phyloP scores from a whole-genome alignment of 495 filamentous ascomycete genomes.

The Penicillium lividum region DNA sequence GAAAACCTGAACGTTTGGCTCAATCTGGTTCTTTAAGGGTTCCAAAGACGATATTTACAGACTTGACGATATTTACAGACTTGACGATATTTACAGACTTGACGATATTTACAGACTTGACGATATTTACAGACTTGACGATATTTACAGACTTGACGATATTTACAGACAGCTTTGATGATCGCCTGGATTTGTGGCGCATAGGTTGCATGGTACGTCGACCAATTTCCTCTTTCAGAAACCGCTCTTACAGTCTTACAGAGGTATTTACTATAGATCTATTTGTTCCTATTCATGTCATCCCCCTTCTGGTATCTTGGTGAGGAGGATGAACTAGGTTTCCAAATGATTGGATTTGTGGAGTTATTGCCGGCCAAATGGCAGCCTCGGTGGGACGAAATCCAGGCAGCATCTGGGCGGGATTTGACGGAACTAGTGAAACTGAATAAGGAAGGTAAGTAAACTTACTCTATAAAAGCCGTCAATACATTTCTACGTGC shows the following conservation, averaged over 20 bases:
- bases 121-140: too few species aligned
- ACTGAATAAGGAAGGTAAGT: too few species aligned
- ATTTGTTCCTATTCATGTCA: slow-evolving; percentile 22
- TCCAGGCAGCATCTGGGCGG: slow-evolving; percentile 8
- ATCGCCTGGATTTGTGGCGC: slow-evolving; percentile 44
- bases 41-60: slow-evolving; percentile 35
- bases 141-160: too few species aligned
- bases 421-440: neutral
- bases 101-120: too few species aligned
- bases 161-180: slow-evolving; percentile 29
- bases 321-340: slow-evolving; percentile 17
- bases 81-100: too few species aligned
- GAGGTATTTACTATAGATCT: slow-evolving; percentile 15
- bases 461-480: too few species aligned
- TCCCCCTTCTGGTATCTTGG: slow-evolving; percentile 27
- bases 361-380: slow-evolving; percentile 21
- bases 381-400: slow-evolving; percentile 21
- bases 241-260: too few species aligned
- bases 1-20: slow-evolving; percentile 28
- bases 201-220: slow-evolving; percentile 35
- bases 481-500: neutral
- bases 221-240: too few species aligned
- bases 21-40: slow-evolving; percentile 33
- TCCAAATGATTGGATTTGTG: slow-evolving; percentile 23
- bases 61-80: too few species aligned